These are phyloP conservation scores for Mycosphaerelloides madeirae DNA, from an alignment of 2,329 filamentous ascomycete genomes.

Conservation along the genomic window DNA sequence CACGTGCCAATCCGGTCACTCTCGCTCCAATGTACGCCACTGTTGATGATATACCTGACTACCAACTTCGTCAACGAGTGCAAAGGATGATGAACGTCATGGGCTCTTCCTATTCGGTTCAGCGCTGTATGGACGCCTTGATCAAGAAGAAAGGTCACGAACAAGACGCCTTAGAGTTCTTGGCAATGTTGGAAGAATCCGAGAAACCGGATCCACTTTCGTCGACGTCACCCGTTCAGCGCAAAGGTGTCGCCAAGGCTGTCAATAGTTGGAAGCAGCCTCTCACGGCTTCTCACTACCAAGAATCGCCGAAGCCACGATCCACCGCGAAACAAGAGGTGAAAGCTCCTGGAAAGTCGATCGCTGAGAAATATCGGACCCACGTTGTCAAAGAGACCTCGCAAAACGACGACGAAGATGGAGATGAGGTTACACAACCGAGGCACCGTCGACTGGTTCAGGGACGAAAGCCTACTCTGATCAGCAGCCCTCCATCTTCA, in stretches of 20 bases:
- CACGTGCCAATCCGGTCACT: constrained; percentile 6
- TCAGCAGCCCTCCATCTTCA: constrained; percentile 33
- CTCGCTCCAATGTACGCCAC: constrained; percentile 37
- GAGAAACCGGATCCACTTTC: constrained; percentile 26
- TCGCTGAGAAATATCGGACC: constrained; percentile 41
- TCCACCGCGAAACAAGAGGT: constrained; percentile 52
- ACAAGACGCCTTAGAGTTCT: constrained; percentile 49
- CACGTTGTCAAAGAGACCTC: constrained; percentile 13
- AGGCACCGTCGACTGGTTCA: constrained; percentile 42
- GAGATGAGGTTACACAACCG: constrained; percentile 27
- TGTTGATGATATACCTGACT: constrained; percentile 50
- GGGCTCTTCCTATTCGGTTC: background rate
- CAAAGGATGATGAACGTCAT: constrained; percentile 42
- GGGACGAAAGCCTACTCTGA: constrained; percentile 40
- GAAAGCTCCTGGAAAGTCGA: constrained; percentile 50
- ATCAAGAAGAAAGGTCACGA: constrained; percentile 48
- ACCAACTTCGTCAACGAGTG: constrained; percentile 47
- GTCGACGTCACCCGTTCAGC: constrained; percentile 19
- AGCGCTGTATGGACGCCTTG: constrained; percentile 47
- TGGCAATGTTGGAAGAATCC: constrained; percentile 40
- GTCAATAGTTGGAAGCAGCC: background rate
- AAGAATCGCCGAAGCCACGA: constrained; percentile 27
- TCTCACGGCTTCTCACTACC: constrained; percentile 8
- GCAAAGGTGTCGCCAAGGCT: constrained; percentile 24
- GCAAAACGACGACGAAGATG: constrained; percentile 17